Percentiles rank a stretch among this genome's conserved stretches.
phyloP scores from a whole-genome alignment of 495 filamentous ascomycete genomes.

The Schizothecium vesticola region DNA sequence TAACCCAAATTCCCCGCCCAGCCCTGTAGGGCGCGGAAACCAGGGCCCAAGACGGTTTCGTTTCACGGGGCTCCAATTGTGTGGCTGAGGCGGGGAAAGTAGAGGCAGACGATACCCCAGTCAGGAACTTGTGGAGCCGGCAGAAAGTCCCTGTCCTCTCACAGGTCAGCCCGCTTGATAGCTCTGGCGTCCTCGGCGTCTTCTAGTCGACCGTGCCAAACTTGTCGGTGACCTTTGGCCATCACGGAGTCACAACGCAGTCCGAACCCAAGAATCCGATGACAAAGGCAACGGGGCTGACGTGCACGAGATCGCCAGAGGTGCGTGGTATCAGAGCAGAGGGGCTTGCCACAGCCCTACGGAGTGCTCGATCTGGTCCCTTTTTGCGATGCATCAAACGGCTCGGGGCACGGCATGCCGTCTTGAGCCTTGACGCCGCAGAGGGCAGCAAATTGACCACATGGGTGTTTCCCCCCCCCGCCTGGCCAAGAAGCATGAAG shows the following conservation, averaged over 20 bases:
- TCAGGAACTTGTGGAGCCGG: neutral
- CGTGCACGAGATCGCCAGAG: neutral
- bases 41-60: neutral
- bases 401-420: neutral
- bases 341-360: neutral
- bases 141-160: neutral
- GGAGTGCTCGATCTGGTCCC: neutral
- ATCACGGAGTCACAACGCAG: neutral
- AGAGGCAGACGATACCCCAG: neutral
- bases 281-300: neutral
- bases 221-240: neutral
- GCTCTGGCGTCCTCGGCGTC: no score
- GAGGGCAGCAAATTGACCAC: no score
- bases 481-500: neutral
- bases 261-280: neutral
- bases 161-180: neutral
- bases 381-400: neutral
- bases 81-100: neutral
- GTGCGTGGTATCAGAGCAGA: neutral
- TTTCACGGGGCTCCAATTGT: neutral
- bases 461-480: neutral
- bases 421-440: neutral
- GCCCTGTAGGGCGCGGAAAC: slow-evolving; percentile 11
- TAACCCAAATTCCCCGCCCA: slow-evolving; percentile 11
- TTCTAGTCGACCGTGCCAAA: neutral